Evolutionary conservation across 2,329 filamentous ascomycete species (phyloP).

Genomic region (Hymenoscyphus salicellus): DNA sequence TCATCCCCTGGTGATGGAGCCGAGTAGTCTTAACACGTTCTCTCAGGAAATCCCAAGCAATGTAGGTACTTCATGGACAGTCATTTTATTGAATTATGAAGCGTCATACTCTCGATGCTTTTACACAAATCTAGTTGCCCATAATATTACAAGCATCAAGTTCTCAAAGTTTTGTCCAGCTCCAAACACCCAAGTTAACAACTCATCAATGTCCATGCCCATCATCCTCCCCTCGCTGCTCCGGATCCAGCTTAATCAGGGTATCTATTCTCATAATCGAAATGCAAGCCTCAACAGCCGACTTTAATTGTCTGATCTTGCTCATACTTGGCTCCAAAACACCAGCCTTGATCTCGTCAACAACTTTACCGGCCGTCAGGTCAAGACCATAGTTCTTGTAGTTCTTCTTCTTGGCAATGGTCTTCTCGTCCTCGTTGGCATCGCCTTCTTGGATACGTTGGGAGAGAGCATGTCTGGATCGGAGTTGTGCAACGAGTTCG

Average conservation of each 20-base stretch:
- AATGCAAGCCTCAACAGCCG: slow-evolving; percentile 96
- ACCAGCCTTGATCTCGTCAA: slow-evolving; percentile 90
- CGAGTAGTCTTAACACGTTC: too few species aligned
- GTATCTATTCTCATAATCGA: slow-evolving; percentile 99
- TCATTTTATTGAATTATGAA: slow-evolving; percentile 11
- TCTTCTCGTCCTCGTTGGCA: slow-evolving; percentile 81
- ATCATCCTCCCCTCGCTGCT: slow-evolving; percentile 72
- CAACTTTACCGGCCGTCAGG: slow-evolving; percentile 81
- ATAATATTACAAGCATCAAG: slow-evolving; percentile 31
- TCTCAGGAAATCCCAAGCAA: too few species aligned
- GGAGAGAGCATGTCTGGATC: slow-evolving; percentile 88
- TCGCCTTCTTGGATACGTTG: slow-evolving; percentile 89
- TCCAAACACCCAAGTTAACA: slow-evolving; percentile 10
- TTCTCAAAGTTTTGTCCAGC: slow-evolving; percentile 10
- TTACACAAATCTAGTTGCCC: slow-evolving; percentile 23
- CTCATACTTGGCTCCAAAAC: slow-evolving; percentile 96
- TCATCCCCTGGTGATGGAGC: too few species aligned
- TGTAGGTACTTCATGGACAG: neutral
- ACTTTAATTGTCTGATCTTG: slow-evolving; percentile 98
- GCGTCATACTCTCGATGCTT: slow-evolving; percentile 18
- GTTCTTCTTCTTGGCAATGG: slow-evolving; percentile 86
- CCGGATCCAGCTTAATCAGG: slow-evolving; percentile 94
- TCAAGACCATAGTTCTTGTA: slow-evolving; percentile 99
- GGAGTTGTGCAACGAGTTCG: slow-evolving; percentile 91
- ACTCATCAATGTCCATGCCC: slow-evolving; percentile 75